phyloP scores from a whole-genome alignment of 768 basidiomycete species.

The Brasilioporus rufonigricans region DNA sequence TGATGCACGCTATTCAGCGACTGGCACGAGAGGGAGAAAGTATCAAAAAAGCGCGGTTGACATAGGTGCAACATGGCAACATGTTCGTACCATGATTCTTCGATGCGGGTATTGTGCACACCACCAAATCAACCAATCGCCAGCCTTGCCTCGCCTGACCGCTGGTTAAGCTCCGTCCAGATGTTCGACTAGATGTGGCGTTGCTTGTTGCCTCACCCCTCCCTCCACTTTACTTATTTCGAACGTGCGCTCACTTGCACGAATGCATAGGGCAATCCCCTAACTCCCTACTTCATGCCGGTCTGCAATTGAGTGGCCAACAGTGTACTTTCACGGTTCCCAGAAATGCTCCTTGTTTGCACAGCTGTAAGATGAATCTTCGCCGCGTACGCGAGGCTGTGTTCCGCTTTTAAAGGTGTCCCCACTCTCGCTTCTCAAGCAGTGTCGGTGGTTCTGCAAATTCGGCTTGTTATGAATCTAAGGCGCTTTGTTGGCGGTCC shows the following conservation, averaged over 20 bases:
- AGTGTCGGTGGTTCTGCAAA: neutral
- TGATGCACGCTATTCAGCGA: conserved; percentile 17
- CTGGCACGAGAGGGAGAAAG: conserved; percentile 4
- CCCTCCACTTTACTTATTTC: conserved; percentile 15
- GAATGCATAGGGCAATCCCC: conserved; percentile 10
- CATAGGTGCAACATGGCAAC: conserved; percentile 8
- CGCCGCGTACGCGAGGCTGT: conserved; percentile 12
- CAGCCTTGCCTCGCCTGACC: conserved; percentile 8
- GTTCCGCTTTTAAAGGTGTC: conserved; percentile 9
- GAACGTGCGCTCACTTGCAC: conserved; percentile 13
- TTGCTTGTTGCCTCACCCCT: conserved; percentile 21
- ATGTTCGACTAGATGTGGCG: conserved; percentile 12
- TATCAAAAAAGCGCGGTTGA: neutral
- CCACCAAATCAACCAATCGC: conserved; percentile 9
- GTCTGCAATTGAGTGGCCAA: conserved; percentile 3
- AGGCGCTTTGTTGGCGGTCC: neutral
- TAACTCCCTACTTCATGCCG: neutral
- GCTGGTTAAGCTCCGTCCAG: conserved; percentile 27
- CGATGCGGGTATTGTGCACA: conserved; percentile 8
- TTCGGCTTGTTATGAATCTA: neutral
- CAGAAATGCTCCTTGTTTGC: conserved; percentile 13
- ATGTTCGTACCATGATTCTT: conserved; percentile 9
- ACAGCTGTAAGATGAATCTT: conserved; percentile 27
- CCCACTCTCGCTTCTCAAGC: conserved; percentile 1
- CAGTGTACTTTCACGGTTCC: conserved; percentile 5